phyloP scores from a whole-genome alignment of 345 rosid genomes.

The Gossypium raimondii region DNA sequence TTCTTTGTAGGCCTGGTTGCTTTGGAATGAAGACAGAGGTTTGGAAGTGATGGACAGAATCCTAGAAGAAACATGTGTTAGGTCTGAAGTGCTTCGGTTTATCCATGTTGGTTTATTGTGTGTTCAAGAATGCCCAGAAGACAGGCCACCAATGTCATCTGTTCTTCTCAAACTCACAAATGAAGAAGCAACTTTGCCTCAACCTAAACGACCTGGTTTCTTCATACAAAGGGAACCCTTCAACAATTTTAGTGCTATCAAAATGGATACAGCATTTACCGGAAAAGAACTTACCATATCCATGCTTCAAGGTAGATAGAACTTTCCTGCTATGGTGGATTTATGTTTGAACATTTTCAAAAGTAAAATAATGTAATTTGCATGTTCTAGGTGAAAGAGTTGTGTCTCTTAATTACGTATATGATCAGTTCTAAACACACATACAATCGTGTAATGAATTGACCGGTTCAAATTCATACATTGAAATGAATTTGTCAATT shows the following conservation, averaged over 20 bases:
- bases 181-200: conserved; percentile 5
- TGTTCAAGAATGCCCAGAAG: conserved; percentile 11
- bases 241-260: not conserved
- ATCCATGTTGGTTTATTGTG: conserved; percentile 7
- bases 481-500: too few species aligned
- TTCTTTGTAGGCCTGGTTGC: conserved; percentile 8
- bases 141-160: conserved; percentile 11
- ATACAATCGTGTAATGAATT: too few species aligned
- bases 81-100: not conserved
- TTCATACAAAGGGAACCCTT: not conserved
- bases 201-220: conserved; percentile 12
- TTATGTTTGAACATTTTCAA: not conserved
- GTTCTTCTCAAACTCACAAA: conserved; percentile 12
- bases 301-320: conserved; percentile 9
- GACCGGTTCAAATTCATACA: too few species aligned
- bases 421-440: not conserved
- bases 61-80: conserved; percentile 10
- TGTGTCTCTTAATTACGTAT: not conserved
- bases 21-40: conserved; percentile 10
- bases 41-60: not conserved
- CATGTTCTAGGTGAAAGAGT: not conserved
- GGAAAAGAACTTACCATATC: not conserved
- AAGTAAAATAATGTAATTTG: too few species aligned
- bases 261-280: not conserved
- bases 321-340: not conserved